Base-by-base conservation (phyloP, 805 yeast species). In the Candida piceae region DNA sequence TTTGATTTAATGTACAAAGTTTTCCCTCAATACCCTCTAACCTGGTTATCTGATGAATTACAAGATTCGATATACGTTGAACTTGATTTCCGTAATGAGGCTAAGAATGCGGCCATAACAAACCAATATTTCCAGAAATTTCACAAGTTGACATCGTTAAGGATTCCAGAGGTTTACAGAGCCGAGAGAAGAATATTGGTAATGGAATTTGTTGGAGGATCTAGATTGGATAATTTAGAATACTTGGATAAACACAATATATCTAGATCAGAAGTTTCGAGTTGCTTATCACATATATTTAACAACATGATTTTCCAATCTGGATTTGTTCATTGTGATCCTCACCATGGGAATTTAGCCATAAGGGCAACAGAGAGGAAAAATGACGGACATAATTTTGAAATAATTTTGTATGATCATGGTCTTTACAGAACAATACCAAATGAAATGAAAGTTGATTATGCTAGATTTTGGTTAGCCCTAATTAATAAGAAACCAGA, bases 341-440 rank as follows among this genome's bases (percentile, higher is more conserved):
- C 98, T 1, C 99, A 93, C 58, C 96, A 95, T 9, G 99, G 99
- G 0, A 93, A 93, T 53, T 66, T 93, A 41, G 96, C 97, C 0
- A 86, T 93, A 16, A 67, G 88, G 38, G 62, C 69, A 23, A 60
- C 69, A 6, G 50, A 50, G 13, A 36, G 44, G 5, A 50, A 53
- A 21, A 47, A 41, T 25, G 43, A 55, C 26, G 62, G 63, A 2
- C 87, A 81, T 54, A 89, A 90, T 56, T 93, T 93, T 57, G 98
- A 93, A 59, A 85, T 93, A 35, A 69, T 93, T 6, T 67, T 93
- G 15, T 94, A 87, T 57, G 99, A 93, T 62, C 98, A 93, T 59
- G 99, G 98, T 0, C 67, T 93, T 15, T 93, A 93, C 58, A 70
- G 99, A 42, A 76, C 81, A 40, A 87, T 94, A 10, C 83, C 95